A percentile compares a stretch with the other conserved stretches of the same genome.
These are phyloP conservation scores for Skeletonema potamos DNA, from an alignment of 108 stramenopile species.

Conservation along the genomic window DNA sequence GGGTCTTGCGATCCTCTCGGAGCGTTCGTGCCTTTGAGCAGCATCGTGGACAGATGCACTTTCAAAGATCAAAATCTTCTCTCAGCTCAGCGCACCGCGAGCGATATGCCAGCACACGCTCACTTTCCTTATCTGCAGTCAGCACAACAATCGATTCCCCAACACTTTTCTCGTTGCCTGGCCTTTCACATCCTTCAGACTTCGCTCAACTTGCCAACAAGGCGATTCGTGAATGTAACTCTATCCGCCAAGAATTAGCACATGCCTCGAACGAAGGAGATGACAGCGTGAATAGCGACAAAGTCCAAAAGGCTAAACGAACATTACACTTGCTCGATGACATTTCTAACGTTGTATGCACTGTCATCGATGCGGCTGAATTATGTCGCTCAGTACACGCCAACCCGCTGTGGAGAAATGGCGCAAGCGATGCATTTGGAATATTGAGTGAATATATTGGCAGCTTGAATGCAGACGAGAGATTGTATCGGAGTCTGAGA, in stretches of 20 bases:
- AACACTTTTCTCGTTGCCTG: conserved; percentile 74
- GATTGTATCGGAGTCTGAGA: conserved; percentile 61
- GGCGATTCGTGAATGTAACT: conserved; percentile 64
- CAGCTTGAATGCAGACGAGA: conserved; percentile 80
- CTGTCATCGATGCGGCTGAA: conserved; percentile 96
- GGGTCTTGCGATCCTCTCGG: background rate
- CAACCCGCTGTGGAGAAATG: conserved; percentile 63
- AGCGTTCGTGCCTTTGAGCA: background rate
- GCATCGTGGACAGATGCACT: background rate
- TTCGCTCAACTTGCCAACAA: conserved; percentile 59
- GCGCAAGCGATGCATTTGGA: conserved; percentile 77
- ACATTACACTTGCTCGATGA: conserved; percentile 79
- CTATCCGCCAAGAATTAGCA: conserved; percentile 47
- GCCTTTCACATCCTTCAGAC: conserved; percentile 56
- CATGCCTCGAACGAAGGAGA: conserved; percentile 18
- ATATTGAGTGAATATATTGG: conserved; percentile 85
- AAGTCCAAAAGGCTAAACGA: conserved; percentile 42
- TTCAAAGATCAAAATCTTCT: background rate
- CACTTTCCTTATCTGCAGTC: background rate
- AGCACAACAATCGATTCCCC: background rate
- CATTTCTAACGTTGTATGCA: conserved; percentile 88
- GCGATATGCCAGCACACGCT: background rate
- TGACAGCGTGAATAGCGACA: background rate
- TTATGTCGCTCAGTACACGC: conserved; percentile 89
- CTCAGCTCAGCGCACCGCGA: background rate